Evolutionary conservation across 768 basidiomycete genomes (phyloP).

Genomic region (Lactarius hatsudake): DNA sequence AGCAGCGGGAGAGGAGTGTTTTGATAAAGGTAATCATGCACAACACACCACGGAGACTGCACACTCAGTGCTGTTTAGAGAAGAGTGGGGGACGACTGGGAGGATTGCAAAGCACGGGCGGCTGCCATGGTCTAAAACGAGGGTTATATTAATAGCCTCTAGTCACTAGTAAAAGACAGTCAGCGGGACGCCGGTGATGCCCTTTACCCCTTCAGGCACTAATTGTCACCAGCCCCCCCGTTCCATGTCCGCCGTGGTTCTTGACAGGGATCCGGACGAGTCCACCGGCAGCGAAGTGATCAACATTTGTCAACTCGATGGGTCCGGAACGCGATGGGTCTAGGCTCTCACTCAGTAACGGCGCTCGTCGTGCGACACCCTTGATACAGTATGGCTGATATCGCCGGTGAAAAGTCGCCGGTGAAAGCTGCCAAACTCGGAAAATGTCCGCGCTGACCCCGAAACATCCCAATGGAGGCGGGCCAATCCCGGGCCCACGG

Average conservation of each 20-base stretch:
- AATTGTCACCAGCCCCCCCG: not conserved
- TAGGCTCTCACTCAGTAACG: not conserved
- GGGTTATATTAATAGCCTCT: not conserved
- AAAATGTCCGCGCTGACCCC: not conserved
- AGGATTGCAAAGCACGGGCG: not conserved
- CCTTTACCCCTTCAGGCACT: not conserved
- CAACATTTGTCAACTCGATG: not conserved
- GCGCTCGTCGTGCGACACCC: not conserved
- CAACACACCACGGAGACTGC: not conserved
- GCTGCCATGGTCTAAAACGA: not conserved
- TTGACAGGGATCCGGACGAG: not conserved
- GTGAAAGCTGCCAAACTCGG: not conserved
- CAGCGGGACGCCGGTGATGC: not conserved
- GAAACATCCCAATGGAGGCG: not conserved
- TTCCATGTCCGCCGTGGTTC: not conserved
- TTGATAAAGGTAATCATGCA: conserved; percentile 2
- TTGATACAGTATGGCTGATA: not conserved
- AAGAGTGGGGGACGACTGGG: not conserved
- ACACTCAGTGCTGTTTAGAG: not conserved
- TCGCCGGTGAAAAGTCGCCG: not conserved
- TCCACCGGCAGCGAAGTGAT: not conserved
- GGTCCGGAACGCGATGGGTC: not conserved
- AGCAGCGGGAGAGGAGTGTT: not conserved
- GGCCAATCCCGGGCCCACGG: too few species aligned
- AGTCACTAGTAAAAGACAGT: not conserved